A percentile compares a stretch with the other conserved stretches of the same genome.
Conservation (phyloP, 1,139 yeast species). For the Meyerozyma sp. region DNA sequence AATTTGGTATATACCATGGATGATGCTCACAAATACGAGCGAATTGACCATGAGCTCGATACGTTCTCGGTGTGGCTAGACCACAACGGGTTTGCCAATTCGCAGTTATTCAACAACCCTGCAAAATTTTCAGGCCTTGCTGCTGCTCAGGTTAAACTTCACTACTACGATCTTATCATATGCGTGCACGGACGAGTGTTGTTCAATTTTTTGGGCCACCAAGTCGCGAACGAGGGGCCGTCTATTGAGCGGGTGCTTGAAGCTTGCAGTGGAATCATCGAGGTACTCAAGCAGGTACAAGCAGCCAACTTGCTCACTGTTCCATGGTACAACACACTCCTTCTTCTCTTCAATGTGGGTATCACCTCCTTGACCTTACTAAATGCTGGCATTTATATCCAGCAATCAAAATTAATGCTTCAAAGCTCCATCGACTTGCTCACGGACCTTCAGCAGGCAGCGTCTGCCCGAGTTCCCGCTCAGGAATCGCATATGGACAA, state of each 20-base stretch:
- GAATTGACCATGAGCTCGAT: conserved; percentile 28
- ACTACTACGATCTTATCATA: conserved; percentile 35
- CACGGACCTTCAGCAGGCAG: conserved; percentile 21
- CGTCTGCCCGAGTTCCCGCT: conserved; percentile 18
- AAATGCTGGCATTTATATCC: conserved; percentile 33
- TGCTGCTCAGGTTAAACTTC: conserved; percentile 35
- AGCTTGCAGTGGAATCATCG: conserved; percentile 30
- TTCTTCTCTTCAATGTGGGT: conserved; percentile 44
- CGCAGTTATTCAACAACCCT: conserved; percentile 24
- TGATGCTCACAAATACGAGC: conserved; percentile 28
- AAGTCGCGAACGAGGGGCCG: conserved; percentile 27
- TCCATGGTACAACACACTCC: conserved; percentile 54
- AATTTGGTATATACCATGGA: conserved; percentile 33
- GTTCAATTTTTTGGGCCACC: conserved; percentile 31
- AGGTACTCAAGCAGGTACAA: conserved; percentile 27
- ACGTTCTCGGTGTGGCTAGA: conserved; percentile 30
- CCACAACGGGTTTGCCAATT: conserved; percentile 31
- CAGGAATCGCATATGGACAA: conserved; percentile 7
- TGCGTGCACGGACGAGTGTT: conserved; percentile 33
- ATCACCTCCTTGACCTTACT: conserved; percentile 40
- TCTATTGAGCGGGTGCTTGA: conserved; percentile 28
- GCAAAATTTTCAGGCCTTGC: conserved; percentile 20
- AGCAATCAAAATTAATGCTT: conserved; percentile 21
- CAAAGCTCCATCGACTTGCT: conserved; percentile 22
- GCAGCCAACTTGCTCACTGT: conserved; percentile 30